A percentile compares a stretch with the other conserved stretches of the same genome.
Conservation (phyloP, 805 yeast genomes). For the Blastobotrys parvus region DNA sequence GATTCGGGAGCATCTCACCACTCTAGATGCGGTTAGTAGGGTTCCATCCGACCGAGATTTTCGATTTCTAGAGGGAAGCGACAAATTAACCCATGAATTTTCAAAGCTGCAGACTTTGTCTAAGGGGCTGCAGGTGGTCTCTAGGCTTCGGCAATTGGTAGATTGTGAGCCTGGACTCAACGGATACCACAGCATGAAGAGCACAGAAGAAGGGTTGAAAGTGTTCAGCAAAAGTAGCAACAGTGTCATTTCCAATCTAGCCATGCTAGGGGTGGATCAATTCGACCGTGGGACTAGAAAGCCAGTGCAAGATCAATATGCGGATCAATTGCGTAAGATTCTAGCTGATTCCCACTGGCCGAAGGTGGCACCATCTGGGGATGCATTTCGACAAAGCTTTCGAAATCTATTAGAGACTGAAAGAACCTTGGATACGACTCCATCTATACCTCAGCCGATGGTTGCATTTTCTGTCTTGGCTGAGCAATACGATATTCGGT, state of each 20-base stretch:
- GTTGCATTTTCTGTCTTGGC: conserved; percentile 37
- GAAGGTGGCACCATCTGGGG: conserved; percentile 1
- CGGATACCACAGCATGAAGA: neutral
- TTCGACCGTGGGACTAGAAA: neutral
- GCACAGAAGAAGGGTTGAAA: too few species aligned
- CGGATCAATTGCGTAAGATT: conserved; percentile 1
- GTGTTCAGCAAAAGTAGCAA: conserved; percentile 2
- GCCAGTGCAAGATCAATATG: conserved; percentile 3
- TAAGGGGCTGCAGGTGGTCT: conserved; percentile 4
- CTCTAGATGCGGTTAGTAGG: too few species aligned
- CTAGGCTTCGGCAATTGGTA: too few species aligned
- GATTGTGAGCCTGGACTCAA: neutral
- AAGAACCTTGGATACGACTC: neutral
- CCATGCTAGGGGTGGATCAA: conserved; percentile 3
- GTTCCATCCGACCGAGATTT: conserved; percentile 5
- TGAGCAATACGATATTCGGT: conserved; percentile 39
- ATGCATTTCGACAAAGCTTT: conserved; percentile 3
- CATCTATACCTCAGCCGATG: conserved; percentile 10
- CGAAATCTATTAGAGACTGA: conserved; percentile 4
- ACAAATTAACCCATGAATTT: neutral
- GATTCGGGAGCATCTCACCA: too few species aligned
- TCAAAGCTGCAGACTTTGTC: conserved; percentile 1
- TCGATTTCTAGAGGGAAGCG: neutral
- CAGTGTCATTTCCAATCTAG: conserved; percentile 5
- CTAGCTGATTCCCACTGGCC: conserved; percentile 10